A percentile compares a stretch with the other conserved stretches of the same genome.
Evolutionary conservation across 2,329 filamentous ascomycete genomes (phyloP).

Genomic region (Cercospora sesami): DNA sequence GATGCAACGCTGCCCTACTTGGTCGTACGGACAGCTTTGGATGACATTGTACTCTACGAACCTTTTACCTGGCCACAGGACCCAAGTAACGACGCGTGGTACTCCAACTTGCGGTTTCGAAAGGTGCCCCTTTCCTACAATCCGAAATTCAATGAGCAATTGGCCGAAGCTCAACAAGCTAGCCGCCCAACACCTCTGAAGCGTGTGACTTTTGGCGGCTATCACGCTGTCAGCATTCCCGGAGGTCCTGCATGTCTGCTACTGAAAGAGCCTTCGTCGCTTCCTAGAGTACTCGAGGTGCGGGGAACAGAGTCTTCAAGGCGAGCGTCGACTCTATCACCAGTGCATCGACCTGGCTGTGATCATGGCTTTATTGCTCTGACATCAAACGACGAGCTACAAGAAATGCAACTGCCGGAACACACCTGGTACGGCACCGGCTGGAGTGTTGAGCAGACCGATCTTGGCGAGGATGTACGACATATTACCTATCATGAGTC

Average conservation of each 20-base stretch:
- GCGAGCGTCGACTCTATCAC: constrained; percentile 54
- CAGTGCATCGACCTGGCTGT: constrained; percentile 75
- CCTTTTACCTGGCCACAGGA: constrained; percentile 60
- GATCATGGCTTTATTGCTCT: constrained; percentile 74
- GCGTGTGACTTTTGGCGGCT: constrained; percentile 68
- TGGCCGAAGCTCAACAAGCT: constrained; percentile 50
- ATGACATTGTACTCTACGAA: constrained; percentile 86
- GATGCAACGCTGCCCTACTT: constrained; percentile 72
- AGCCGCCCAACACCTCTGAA: constrained; percentile 53
- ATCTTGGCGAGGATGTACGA: constrained; percentile 67
- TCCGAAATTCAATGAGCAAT: constrained; percentile 57
- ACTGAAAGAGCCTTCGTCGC: constrained; percentile 74
- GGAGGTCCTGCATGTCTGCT: constrained; percentile 79
- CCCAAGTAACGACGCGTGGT: constrained; percentile 41
- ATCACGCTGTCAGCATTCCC: constrained; percentile 78
- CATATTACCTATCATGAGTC: constrained; percentile 74
- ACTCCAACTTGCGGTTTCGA: constrained; percentile 67
- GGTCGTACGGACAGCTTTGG: constrained; percentile 73
- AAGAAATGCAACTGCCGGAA: constrained; percentile 69
- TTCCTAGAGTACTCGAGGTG: constrained; percentile 60
- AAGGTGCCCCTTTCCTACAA: constrained; percentile 71
- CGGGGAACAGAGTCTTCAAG: constrained; percentile 11
- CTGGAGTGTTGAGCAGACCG: constrained; percentile 71
- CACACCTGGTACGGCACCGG: constrained; percentile 72
- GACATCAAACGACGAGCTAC: constrained; percentile 60